Evolutionary conservation across 2,329 filamentous ascomycete species (phyloP).

Genomic region (Calonectria crousiana): DNA sequence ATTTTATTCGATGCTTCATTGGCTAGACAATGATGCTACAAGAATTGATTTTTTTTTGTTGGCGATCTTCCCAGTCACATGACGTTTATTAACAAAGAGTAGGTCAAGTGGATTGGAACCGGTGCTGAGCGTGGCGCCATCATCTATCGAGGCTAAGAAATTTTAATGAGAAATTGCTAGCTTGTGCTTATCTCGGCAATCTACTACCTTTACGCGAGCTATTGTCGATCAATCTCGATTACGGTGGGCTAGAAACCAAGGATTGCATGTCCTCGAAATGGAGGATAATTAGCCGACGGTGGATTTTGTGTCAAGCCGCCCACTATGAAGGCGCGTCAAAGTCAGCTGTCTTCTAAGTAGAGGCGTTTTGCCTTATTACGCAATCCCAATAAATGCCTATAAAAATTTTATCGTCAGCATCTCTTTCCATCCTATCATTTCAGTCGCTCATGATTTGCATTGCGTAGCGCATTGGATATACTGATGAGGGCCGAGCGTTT

Average conservation of each 20-base stretch:
- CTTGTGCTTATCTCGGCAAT: background rate
- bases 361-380: background rate
- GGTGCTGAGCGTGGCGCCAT: conserved; percentile 33
- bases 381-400: background rate
- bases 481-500: too few species aligned
- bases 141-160: conserved; percentile 10
- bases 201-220: background rate
- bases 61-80: too few species aligned
- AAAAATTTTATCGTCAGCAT: background rate
- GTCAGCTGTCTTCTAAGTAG: background rate
- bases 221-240: background rate
- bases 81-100: conserved; percentile 10
- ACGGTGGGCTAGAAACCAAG: background rate
- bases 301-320: background rate
- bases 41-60: background rate
- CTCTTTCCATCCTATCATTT: background rate
- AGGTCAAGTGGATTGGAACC: conserved; percentile 36
- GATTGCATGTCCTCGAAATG: background rate
- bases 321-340: background rate
- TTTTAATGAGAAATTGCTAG: background rate
- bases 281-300: background rate
- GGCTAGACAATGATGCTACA: background rate
- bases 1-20: background rate
- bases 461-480: background rate
- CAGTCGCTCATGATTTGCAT: background rate